Base-by-base conservation (phyloP, 1,139 yeast genomes). In the Lodderomyces margitis region DNA sequence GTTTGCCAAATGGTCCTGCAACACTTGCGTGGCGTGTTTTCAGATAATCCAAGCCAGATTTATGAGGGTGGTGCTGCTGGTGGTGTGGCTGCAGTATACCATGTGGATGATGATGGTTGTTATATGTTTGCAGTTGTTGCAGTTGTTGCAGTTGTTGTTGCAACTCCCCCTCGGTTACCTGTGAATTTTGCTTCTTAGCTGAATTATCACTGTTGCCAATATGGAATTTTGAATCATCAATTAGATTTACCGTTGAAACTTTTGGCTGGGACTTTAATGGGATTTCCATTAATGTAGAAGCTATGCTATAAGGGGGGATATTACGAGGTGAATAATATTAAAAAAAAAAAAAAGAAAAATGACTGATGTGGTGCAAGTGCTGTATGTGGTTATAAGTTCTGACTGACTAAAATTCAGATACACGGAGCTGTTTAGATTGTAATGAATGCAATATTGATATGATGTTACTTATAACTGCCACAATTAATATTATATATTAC, bases 201-300 rank as follows among this genome's bases (percentile, higher is more conserved):
- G 32, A 37, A 25, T 40, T 38, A 17, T 41, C 27, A 11, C 36
- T 20, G 15, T 21, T 41, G 10, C 40, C 40, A 15, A 48, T 36
- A 24, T 40, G 47, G 37, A 62, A 63, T 39, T 56, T 59, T 33
- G 61, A 50, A 21, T 61, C 66, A 37, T 59, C 66, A 39, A 62
- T 46, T 43, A 65, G 59, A 38, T 62, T 60, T 19, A 66, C 66
- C 45, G 67, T 61, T 12, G 73, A 68, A 15, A 70, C 75, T 54
- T 68, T 62, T 5, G 75, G 74, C 45, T 63, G 58, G 34, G 75
- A 63, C 51, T 70, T 70, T 40, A 70, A 59, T 5, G 75, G 75
- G 45, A 70, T 69, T 37, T 69, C 75, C 75, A 70, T 68, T 27
- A 12, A 31, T 15, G 16, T 3, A 28, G 32, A 28, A n/a, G n/a